Evolutionary conservation across 2,329 filamentous ascomycete genomes (phyloP).

Genomic region (Microdochium paspali): DNA sequence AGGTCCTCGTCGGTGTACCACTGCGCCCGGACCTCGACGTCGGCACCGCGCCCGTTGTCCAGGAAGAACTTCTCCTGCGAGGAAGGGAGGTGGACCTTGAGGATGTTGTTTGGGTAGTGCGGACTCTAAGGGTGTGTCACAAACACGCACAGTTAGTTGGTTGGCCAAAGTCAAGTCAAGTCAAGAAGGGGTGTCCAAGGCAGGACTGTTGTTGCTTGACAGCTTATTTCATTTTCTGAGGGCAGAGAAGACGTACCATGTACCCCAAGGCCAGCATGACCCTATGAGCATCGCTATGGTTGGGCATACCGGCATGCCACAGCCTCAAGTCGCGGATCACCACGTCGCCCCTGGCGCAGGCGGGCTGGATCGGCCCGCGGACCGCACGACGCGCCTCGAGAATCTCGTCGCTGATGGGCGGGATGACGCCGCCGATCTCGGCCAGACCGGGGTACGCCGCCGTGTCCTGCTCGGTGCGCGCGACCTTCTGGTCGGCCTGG

Average conservation of each 20-base stretch:
- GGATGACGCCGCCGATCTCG: slow-evolving; percentile 4
- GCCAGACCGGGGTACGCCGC: neutral
- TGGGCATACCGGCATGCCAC: slow-evolving; percentile 24
- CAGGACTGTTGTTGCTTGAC: too few relatives aligned
- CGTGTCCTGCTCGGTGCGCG: slow-evolving; percentile 6
- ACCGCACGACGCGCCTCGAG: slow-evolving; percentile 11
- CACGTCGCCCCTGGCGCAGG: slow-evolving; percentile 14
- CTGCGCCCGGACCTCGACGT: neutral
- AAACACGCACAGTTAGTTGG: neutral
- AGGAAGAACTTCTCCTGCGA: neutral
- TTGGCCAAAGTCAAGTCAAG: too few relatives aligned
- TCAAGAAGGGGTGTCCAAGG: too few relatives aligned
- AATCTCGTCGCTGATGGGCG: slow-evolving; percentile 6
- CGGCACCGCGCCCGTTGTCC: neutral
- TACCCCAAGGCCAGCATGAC: slow-evolving; percentile 18
- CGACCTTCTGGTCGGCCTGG: slow-evolving; percentile 18
- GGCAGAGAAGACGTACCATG: slow-evolving; percentile 6
- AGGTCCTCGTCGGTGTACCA: neutral
- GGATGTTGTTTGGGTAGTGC: neutral
- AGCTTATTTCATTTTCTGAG: neutral
- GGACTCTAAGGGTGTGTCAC: neutral
- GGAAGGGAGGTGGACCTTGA: neutral
- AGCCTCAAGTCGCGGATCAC: slow-evolving; percentile 18
- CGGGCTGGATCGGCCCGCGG: slow-evolving; percentile 16
- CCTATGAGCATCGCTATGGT: slow-evolving; percentile 12